A percentile compares a stretch with the other conserved stretches of the same genome.
Conservation (phyloP, 441 rosid species). For the Iberis amara region DNA sequence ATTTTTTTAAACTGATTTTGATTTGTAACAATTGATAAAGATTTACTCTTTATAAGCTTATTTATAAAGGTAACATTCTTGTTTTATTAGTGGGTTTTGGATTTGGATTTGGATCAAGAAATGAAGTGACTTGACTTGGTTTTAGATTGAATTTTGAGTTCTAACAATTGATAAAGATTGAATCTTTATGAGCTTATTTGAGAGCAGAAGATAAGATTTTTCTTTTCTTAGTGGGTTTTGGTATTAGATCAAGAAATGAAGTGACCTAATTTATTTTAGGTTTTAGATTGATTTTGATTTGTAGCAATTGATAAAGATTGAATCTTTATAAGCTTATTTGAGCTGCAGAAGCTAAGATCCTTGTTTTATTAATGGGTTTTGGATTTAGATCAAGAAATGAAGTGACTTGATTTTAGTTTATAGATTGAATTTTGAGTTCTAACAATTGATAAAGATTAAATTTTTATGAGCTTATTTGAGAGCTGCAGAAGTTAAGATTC, state of each 20-base stretch:
- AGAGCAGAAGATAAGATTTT: slow-evolving; percentile 33
- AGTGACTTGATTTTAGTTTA: slow-evolving; percentile 13
- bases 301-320: not conserved
- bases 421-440: no score
- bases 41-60: no score
- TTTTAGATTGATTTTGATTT: not conserved
- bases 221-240: slow-evolving; percentile 1
- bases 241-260: slow-evolving; percentile 8
- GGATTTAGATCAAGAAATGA: slow-evolving; percentile 8
- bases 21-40: no score
- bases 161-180: not conserved
- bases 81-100: no score
- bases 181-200: not conserved
- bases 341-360: slow-evolving; percentile 30
- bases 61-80: no score
- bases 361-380: not conserved
- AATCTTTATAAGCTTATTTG: not conserved
- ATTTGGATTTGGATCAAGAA: no score
- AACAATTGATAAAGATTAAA: no score
- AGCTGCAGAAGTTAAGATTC: no score
- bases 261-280: no score
- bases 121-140: no score
- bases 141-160: not conserved
- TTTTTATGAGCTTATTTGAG: no score
- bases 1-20: no score